Base-by-base conservation (phyloP, 805 yeast genomes). In the Yarrowia sp. region DNA sequence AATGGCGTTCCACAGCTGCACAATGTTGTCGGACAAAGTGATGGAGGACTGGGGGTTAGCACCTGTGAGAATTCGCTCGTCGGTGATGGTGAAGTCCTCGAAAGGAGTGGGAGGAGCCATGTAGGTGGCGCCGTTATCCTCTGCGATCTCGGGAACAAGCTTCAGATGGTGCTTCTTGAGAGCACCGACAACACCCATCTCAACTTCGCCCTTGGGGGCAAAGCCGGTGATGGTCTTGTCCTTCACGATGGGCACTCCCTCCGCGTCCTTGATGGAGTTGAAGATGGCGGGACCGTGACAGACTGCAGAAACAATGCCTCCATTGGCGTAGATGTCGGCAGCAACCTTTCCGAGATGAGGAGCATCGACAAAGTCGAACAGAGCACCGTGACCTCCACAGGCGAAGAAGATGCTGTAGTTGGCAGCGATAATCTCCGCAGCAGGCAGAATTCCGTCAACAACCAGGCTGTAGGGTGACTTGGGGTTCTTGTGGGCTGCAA, bases 281-380 rank as follows among this genome's bases (percentile, higher is more conserved):
- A 85, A 81, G 64, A 84, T 77, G 21, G 78, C 77, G 16, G 87
- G 86, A 7, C 87, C 90, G 66, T 85, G 88, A 71, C 90, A 85
- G 8, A 85, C 88, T 13, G 88, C 87, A 42, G 84, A 72, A 21
- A 85, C 79, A 39, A 83, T 78, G 53, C 87, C 88, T 38, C 81
- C 82, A 21, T 78, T 71, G 31, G 72, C 73, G 69, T 80, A 82
- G 55, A 84, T 78, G 21, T 74, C 72, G 25, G 74, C 71, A 21
- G 84, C 85, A 42, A 81, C 62, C 22, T 69, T 64, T 61, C 80
- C 83, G 60, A 84, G 72, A 16, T 69, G 76, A 6, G 69, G 71
- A 14, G 86, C 86, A 2, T 70, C 74, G 46, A 86, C 85, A 72
- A 77, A 84, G 70, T 85, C 90, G 65, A 78, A 82, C 38, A 80